Conservation (phyloP, 1,284 basidiomycete species). For the Cryptococcus maquisensis region DNA sequence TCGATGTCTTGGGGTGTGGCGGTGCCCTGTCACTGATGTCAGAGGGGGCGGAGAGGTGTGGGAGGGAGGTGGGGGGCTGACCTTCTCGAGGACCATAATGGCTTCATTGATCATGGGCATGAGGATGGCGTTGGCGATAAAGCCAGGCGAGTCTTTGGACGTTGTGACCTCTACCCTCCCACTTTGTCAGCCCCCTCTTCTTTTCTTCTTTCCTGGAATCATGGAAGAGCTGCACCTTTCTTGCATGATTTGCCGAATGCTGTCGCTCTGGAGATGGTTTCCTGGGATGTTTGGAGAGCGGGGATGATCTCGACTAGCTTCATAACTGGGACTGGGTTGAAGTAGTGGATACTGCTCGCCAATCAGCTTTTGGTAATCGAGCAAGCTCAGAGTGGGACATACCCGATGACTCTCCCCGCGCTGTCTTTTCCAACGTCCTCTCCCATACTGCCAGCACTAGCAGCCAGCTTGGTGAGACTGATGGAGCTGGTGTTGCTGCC, state of each 20-base stretch:
- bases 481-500: constrained; percentile 94
- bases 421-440: constrained; percentile 50
- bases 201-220: too few species aligned
- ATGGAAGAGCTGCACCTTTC: constrained; percentile 60
- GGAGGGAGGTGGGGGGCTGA: constrained; percentile 30
- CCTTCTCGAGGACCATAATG: constrained; percentile 85
- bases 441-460: constrained; percentile 61
- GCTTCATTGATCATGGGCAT: constrained; percentile 62
- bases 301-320: constrained; percentile 89
- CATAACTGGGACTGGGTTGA: constrained; percentile 95
- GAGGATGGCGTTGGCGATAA: constrained; percentile 48
- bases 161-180: constrained; percentile 66
- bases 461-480: constrained; percentile 88
- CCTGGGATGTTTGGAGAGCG: constrained; percentile 78
- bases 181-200: constrained; percentile 1
- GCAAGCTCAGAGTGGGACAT: too few species aligned
- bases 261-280: constrained; percentile 70
- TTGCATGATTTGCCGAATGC: constrained; percentile 83
- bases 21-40: constrained; percentile 58
- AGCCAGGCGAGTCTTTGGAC: constrained; percentile 86
- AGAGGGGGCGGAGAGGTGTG: background rate
- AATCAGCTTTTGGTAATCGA: constrained; percentile 1
- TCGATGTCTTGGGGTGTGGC: constrained; percentile 94
- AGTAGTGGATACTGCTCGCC: constrained; percentile 70
- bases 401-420: constrained; percentile 61